These are phyloP conservation scores for Yamadazyma triangularis DNA, from an alignment of 1,139 yeast species.

Conservation along the genomic window DNA sequence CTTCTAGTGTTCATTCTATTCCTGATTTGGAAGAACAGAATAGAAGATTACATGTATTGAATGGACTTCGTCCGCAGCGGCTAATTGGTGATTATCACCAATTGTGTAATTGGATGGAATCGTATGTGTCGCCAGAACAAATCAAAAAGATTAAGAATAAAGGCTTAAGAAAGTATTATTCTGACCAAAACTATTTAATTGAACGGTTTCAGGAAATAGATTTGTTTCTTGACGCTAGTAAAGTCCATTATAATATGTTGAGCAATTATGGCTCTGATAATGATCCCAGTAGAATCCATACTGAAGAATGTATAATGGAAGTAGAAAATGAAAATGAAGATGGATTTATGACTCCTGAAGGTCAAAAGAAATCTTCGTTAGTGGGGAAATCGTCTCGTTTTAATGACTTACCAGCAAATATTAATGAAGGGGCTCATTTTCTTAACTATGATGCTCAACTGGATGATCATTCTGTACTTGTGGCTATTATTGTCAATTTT, in stretches of 20 bases:
- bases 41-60: neutral
- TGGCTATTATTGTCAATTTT: slow-evolving; percentile 66
- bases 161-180: slow-evolving; percentile 29
- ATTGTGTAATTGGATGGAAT: slow-evolving; percentile 46
- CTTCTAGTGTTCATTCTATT: neutral
- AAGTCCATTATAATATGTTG: slow-evolving; percentile 58
- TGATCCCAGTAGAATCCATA: neutral
- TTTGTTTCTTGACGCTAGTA: slow-evolving; percentile 64
- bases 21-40: neutral
- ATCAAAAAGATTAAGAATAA: slow-evolving; percentile 14
- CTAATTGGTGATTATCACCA: slow-evolving; percentile 52
- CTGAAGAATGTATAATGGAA: neutral
- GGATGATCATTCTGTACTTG: slow-evolving; percentile 40
- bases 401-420: neutral
- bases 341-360: slow-evolving; percentile 11
- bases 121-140: slow-evolving; percentile 17
- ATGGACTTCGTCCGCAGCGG: slow-evolving; percentile 39
- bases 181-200: slow-evolving; percentile 55
- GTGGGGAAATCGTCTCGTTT: neutral
- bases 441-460: slow-evolving; percentile 25
- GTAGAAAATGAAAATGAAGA: slow-evolving; percentile 12
- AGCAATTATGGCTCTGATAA: slow-evolving; percentile 48
- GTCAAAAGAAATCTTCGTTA: slow-evolving; percentile 2
- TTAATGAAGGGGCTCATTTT: slow-evolving; percentile 41
- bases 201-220: slow-evolving; percentile 60